A percentile compares a stretch with the other conserved stretches of the same genome.
Conservation (phyloP, 257 asterid species). For the Scutellaria galericulata region DNA sequence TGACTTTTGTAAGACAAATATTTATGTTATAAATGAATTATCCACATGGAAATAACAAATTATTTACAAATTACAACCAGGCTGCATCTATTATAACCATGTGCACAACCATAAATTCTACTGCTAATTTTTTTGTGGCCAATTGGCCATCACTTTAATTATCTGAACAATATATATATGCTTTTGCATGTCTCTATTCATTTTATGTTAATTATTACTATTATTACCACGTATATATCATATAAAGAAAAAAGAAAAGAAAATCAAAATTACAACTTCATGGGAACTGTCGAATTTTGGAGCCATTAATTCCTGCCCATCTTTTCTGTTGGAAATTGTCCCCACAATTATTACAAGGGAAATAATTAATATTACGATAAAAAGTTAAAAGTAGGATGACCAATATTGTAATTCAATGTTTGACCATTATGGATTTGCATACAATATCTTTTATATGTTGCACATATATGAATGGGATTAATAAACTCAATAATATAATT, state of each 20-base stretch:
- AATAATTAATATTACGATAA: too few relatives aligned
- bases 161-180: constrained; percentile 8
- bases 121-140: constrained; percentile 25
- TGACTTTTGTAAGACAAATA: background rate
- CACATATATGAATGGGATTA: too few relatives aligned
- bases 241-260: background rate
- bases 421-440: background rate
- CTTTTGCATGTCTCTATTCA: constrained; percentile 12
- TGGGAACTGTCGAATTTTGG: background rate
- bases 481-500: too few relatives aligned
- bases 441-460: too few relatives aligned
- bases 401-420: too few relatives aligned
- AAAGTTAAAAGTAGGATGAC: too few relatives aligned
- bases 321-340: constrained; percentile 1
- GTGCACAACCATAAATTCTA: constrained; percentile 34
- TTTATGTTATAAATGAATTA: constrained; percentile 11
- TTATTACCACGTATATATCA: too few relatives aligned
- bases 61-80: constrained; percentile 25
- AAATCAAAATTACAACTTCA: background rate
- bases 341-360: background rate
- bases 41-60: constrained; percentile 35
- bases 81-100: constrained; percentile 30
- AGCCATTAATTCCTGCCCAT: constrained; percentile 20
- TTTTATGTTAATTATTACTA: too few relatives aligned
- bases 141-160: constrained; percentile 12